Evolutionary conservation across 2,329 filamentous ascomycete species (phyloP).

Genomic region (Penicillium sp.): DNA sequence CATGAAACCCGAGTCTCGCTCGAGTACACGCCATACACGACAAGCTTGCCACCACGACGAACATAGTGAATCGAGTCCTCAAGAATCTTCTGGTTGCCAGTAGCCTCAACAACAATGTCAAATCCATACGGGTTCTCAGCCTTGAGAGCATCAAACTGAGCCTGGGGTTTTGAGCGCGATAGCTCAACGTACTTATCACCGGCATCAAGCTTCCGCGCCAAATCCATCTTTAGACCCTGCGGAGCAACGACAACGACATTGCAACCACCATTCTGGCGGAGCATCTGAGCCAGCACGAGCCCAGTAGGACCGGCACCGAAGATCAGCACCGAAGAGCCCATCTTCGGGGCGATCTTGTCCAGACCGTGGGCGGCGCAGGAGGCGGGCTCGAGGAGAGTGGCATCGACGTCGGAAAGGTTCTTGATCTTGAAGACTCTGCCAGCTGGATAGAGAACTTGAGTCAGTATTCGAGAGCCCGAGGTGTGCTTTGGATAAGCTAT

Average conservation of each 20-base stretch:
- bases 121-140: conserved; percentile 69
- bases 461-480: not conserved
- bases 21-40: conserved; percentile 70
- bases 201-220: conserved; percentile 54
- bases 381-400: conserved; percentile 67
- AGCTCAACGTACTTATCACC: conserved; percentile 51
- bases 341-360: conserved; percentile 65
- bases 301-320: conserved; percentile 70
- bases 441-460: conserved; percentile 28
- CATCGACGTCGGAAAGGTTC: conserved; percentile 66
- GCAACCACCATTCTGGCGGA: conserved; percentile 65
- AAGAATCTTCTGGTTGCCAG: conserved; percentile 66
- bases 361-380: conserved; percentile 70
- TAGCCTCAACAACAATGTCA: conserved; percentile 70
- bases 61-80: conserved; percentile 71
- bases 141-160: conserved; percentile 63
- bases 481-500: not conserved
- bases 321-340: conserved; percentile 64
- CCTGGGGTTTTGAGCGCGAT: conserved; percentile 51
- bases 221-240: conserved; percentile 67
- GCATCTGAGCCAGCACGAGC: conserved; percentile 62
- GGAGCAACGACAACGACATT: conserved; percentile 69
- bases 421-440: conserved; percentile 65
- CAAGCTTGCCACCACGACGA: conserved; percentile 67
- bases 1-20: conserved; percentile 63